Evolutionary conservation across 176 grass and related monocot genomes (phyloP).

Genomic region (Dendrocalamus sinicus): DNA sequence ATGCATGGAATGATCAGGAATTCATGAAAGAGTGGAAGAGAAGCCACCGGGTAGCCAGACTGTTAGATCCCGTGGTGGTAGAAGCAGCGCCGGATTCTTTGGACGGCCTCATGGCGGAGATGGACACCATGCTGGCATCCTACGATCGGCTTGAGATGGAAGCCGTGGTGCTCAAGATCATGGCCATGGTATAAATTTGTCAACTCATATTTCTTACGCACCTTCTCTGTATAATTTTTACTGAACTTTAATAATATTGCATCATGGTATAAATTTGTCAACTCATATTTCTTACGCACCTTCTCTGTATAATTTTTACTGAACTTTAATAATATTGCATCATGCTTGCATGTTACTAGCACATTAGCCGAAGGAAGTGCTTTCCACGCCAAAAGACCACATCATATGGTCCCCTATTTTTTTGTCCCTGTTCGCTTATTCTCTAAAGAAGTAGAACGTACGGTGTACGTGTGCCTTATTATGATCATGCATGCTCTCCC

Average conservation of each 20-base stretch:
- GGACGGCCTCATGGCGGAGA: constrained; percentile 70
- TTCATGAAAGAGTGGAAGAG: constrained; percentile 76
- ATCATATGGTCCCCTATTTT: constrained; percentile 34
- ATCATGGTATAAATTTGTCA: constrained; percentile 27
- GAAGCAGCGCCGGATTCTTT: constrained; percentile 78
- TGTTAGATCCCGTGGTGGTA: constrained; percentile 64
- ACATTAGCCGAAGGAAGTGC: constrained; percentile 8
- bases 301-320: not conserved
- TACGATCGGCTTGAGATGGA: constrained; percentile 68
- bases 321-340: not conserved
- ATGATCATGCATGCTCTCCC: not conserved
- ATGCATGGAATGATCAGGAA: constrained; percentile 45
- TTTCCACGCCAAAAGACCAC: constrained; percentile 42
- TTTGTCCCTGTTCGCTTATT: constrained; percentile 14
- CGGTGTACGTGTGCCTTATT: constrained; percentile 21
- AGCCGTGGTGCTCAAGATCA: constrained; percentile 65
- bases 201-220: not conserved
- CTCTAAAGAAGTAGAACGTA: not conserved
- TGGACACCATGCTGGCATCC: constrained; percentile 64
- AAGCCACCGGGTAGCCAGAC: constrained; percentile 41
- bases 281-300: not conserved
- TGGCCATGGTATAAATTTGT: constrained; percentile 51
- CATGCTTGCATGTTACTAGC: constrained; percentile 36
- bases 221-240: not conserved
- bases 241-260: not conserved